Evolutionary conservation across 2,329 filamentous ascomycete species (phyloP).

Genomic region (Colletotrichum sp.): DNA sequence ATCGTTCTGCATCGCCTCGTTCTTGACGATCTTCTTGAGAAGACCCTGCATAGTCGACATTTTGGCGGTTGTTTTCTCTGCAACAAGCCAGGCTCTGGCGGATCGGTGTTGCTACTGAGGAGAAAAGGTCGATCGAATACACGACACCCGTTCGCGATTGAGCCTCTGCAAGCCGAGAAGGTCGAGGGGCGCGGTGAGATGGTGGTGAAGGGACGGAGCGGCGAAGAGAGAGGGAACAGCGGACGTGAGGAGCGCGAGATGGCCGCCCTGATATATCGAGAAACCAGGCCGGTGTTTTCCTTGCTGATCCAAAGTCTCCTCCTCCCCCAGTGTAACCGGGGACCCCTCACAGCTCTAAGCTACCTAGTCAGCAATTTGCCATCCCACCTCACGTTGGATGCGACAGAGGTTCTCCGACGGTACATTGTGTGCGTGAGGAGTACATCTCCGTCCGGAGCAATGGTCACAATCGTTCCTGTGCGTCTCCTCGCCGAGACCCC

Average conservation of each 20-base stretch:
- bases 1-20: slow-evolving; percentile 68
- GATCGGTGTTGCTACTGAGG: slow-evolving; percentile 7
- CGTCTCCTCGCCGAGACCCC: not conserved
- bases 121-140: not conserved
- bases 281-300: slow-evolving; percentile 3
- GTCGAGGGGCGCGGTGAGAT: not conserved
- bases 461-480: slow-evolving; percentile 14
- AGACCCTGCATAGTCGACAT: slow-evolving; percentile 24
- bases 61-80: not conserved
- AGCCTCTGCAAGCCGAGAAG: not conserved
- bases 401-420: not conserved
- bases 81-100: slow-evolving; percentile 19
- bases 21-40: slow-evolving; percentile 50
- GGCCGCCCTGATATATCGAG: slow-evolving; percentile 12
- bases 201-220: not conserved
- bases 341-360: slow-evolving; percentile 5
- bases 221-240: not conserved
- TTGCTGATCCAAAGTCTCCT: not conserved
- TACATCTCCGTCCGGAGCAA: slow-evolving; percentile 2
- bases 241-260: not conserved
- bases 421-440: not conserved
- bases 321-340: slow-evolving; percentile 7
- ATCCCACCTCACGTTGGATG: not conserved
- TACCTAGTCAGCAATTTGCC: not conserved
- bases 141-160: slow-evolving; percentile 2